phyloP scores from a whole-genome alignment of 2,329 filamentous ascomycete genomes.

The Aspergillus sp. region DNA sequence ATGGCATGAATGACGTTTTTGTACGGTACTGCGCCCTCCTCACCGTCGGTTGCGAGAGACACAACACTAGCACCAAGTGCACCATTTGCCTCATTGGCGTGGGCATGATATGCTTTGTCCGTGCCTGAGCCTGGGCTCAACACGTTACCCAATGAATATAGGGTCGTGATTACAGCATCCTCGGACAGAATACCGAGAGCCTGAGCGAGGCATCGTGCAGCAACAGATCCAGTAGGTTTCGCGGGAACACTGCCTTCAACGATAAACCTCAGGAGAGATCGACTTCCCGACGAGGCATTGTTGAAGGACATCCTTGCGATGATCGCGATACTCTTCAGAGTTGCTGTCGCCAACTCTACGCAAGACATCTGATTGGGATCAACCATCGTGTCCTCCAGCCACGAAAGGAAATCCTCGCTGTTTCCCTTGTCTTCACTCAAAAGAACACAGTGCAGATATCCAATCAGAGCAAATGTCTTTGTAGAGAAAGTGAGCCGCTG shows the following conservation, averaged over 20 bases:
- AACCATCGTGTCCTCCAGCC: conserved; percentile 78
- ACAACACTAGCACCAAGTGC: conserved; percentile 46
- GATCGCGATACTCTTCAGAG: conserved; percentile 78
- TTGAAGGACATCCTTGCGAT: conserved; percentile 71
- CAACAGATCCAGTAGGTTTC: conserved; percentile 67
- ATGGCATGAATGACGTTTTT: conserved; percentile 93
- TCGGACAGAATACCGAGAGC: conserved; percentile 80
- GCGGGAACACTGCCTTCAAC: conserved; percentile 72
- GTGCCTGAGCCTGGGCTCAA: conserved; percentile 67
- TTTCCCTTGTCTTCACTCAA: conserved; percentile 80
- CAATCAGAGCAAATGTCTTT: conserved; percentile 76
- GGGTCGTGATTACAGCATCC: conserved; percentile 88
- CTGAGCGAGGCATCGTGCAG: conserved; percentile 79
- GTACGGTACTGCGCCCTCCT: conserved; percentile 77
- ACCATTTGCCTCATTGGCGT: conserved; percentile 8
- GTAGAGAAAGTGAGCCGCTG: conserved; percentile 82
- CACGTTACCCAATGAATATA: conserved; percentile 96
- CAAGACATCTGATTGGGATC: conserved; percentile 82
- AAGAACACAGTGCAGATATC: conserved; percentile 80
- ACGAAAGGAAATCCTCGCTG: conserved; percentile 71
- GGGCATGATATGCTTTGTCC: conserved; percentile 44
- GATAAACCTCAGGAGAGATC: conserved; percentile 79
- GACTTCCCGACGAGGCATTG: conserved; percentile 72
- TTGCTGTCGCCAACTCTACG: conserved; percentile 69
- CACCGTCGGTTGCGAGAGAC: conserved; percentile 69